A percentile compares a stretch with the other conserved stretches of the same genome.
phyloP scores from a whole-genome alignment of 176 grass and related monocot species.

The Phyllostachys edulis region DNA sequence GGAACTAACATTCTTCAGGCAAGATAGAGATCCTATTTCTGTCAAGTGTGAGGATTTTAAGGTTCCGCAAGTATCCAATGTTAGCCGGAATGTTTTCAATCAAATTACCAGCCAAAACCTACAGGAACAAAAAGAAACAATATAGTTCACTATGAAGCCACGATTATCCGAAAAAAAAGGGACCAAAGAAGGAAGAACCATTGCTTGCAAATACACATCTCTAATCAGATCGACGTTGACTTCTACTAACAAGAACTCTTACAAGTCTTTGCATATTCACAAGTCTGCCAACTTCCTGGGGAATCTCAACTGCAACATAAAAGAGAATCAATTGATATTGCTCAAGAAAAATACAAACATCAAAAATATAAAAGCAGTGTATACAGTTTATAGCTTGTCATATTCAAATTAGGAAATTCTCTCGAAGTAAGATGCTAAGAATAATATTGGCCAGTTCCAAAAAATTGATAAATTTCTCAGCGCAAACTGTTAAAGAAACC shows the following conservation, averaged over 20 bases:
- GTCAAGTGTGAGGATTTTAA: constrained; percentile 93
- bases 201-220: constrained; percentile 26
- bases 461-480: background rate
- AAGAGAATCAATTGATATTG: constrained; percentile 37
- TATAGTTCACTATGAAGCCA: constrained; percentile 21
- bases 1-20: constrained; percentile 92
- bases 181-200: constrained; percentile 7
- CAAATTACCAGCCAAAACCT: constrained; percentile 87
- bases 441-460: background rate
- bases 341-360: constrained; percentile 15
- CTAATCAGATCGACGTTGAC: constrained; percentile 23
- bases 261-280: constrained; percentile 96
- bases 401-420: background rate
- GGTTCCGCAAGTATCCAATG: constrained; percentile 69
- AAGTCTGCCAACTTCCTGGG: constrained; percentile 58
- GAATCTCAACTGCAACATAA: constrained; percentile 64
- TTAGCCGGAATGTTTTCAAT: constrained; percentile 78
- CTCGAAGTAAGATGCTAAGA: background rate
- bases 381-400: background rate
- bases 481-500: constrained; percentile 2
- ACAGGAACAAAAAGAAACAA: constrained; percentile 40
- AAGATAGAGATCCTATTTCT: constrained; percentile 73
- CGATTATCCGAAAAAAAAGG: background rate
- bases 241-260: constrained; percentile 40
- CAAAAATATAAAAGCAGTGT: background rate